Evolutionary conservation across 768 basidiomycete genomes (phyloP).

Genomic region (Pleurotus citrinopileatus): DNA sequence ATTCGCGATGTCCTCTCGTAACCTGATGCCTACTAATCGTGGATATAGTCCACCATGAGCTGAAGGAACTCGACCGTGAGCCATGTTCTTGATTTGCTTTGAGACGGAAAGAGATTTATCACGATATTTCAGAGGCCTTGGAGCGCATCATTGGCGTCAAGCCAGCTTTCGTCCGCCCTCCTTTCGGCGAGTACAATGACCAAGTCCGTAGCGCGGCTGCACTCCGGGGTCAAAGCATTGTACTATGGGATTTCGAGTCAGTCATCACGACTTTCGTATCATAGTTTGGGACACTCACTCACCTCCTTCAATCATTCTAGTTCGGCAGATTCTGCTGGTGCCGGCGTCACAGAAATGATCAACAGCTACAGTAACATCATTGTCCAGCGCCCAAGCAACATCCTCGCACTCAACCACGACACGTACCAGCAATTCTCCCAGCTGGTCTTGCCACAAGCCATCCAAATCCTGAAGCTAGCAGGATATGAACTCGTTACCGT

Average conservation of each 20-base stretch:
- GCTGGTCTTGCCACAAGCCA: slow-evolving; percentile 27
- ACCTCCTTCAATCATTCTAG: slow-evolving; percentile 19
- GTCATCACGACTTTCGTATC: slow-evolving; percentile 6
- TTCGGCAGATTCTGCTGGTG: slow-evolving; percentile 36
- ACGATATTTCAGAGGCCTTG: slow-evolving; percentile 31
- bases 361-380: slow-evolving; percentile 20
- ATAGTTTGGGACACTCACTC: neutral
- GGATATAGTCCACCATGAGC: slow-evolving; percentile 21
- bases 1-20: neutral
- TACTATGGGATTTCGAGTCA: slow-evolving; percentile 35
- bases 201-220: slow-evolving; percentile 36
- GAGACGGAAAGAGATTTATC: neutral
- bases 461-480: slow-evolving; percentile 22
- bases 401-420: slow-evolving; percentile 34
- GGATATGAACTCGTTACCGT: slow-evolving; percentile 38
- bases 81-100: neutral
- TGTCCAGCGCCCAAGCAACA: slow-evolving; percentile 21
- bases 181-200: slow-evolving; percentile 46
- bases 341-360: slow-evolving; percentile 29
- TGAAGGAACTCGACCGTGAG: slow-evolving; percentile 19
- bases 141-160: slow-evolving; percentile 37
- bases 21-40: too few relatives aligned
- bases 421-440: slow-evolving; percentile 21
- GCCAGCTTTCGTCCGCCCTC: slow-evolving; percentile 49
- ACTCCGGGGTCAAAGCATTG: slow-evolving; percentile 26